phyloP scores from a whole-genome alignment of 768 basidiomycete genomes.

The Phallus indusiatus region DNA sequence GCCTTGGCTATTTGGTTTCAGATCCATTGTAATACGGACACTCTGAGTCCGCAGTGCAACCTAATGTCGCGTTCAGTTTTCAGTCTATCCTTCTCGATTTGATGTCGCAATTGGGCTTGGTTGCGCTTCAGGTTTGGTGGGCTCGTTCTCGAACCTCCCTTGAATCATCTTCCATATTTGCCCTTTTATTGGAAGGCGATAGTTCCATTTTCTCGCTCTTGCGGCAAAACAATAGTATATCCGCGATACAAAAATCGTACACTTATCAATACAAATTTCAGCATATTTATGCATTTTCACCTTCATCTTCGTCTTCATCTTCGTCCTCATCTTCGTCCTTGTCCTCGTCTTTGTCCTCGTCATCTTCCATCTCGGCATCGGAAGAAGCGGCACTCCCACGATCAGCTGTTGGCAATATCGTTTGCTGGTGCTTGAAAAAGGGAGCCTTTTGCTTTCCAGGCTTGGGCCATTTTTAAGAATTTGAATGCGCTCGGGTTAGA shows the following conservation, averaged over 20 bases:
- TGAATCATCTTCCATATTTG: too few relatives aligned
- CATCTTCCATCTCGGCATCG: background rate
- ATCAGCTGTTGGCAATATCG: background rate
- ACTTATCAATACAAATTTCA: background rate
- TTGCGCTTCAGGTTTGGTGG: too few relatives aligned
- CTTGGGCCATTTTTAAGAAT: slow-evolving; percentile 91
- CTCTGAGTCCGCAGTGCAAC: too few relatives aligned
- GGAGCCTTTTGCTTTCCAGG: slow-evolving; percentile 49
- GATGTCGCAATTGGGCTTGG: too few relatives aligned
- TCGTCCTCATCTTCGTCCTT: too few relatives aligned
- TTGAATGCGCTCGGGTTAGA: slow-evolving; percentile 91
- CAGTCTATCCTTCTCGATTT: too few relatives aligned
- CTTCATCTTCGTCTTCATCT: background rate
- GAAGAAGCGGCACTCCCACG: background rate
- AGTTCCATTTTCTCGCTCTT: background rate
- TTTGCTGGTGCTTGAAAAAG: background rate
- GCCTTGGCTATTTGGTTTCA: too few relatives aligned
- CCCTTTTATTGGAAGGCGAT: too few relatives aligned
- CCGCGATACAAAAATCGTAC: background rate
- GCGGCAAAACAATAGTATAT: background rate
- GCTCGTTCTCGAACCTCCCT: too few relatives aligned
- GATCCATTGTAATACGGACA: too few relatives aligned
- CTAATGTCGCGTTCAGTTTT: too few relatives aligned
- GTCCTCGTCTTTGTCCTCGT: too few relatives aligned
- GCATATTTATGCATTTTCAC: background rate